Base-by-base conservation (phyloP, 768 basidiomycete species). In the Glaciozyma martinii region DNA sequence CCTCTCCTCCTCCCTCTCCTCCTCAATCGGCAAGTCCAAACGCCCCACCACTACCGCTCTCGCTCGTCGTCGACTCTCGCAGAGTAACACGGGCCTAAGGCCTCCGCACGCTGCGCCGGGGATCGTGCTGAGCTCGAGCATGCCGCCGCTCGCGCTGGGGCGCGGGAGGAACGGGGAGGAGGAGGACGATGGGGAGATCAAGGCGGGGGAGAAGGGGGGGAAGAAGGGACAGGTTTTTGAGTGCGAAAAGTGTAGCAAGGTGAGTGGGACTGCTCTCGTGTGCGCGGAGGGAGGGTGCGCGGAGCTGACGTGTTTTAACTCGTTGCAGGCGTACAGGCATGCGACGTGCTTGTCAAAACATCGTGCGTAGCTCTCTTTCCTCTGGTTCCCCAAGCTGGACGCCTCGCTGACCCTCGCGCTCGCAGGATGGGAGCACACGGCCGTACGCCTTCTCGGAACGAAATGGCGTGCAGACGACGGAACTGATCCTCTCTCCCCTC, bases 321-420 rank as follows among this genome's bases (percentile, higher is more conserved):
- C 29, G 30, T 9, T 29, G 50, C 63, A 78, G 76, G 75, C 78
- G 62, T 80, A 80, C 66, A 75, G 78, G 3, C 93, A 98, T 77
- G 91, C 91, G 3, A 90, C 88, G 18, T 97, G 93, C 77, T 80
- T 98, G 56, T 89, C 93, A 77, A 97, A 97, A 77, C 94, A 98
- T 74, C 87, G 93, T 97, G 74, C 46, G 65, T 62, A 33, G 19
- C 23, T 19, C 29, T 3, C 37, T 25, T 9, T 18, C 15, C 6
- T 21, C 46, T 40, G 6, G 29, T 54, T 23, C n/a, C 47, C 23
- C 7, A 6, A n/a, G 16, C n/a, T 16, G 15, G n/a, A 18, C 18
- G 9, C 15, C 21, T 25, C 13, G 43, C 50, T 61, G 52, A 56
- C 25, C 21, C n/a, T 25, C 25, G 21, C 60, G 59, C 59, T 29